Base-by-base conservation (phyloP, 441 rosid species). In the Capsella rubella region DNA sequence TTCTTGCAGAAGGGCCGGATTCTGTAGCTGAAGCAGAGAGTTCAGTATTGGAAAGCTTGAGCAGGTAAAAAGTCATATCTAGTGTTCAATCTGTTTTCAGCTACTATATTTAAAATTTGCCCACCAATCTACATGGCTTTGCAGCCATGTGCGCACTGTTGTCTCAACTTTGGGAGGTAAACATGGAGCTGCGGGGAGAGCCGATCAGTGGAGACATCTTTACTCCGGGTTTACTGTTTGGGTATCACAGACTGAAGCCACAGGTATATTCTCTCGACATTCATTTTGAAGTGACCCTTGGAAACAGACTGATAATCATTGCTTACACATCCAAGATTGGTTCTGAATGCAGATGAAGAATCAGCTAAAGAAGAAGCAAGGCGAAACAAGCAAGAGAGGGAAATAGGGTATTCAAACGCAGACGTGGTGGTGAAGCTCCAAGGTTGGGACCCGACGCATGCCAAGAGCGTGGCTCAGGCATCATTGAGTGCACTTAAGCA, bases 351-450 rank as follows among this genome's bases (percentile, higher is more conserved):
- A 92, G 97, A 86, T 71, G 95, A 92, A 74, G 82, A 83, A 75
- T 80, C 91, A 35, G 96, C 95, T 8, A 88, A 87, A 83, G 91
- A 88, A 82, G 99, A 92, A 81, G 91, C 89, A 1, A 83, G 82
- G 82, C 79, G 71, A 79, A 84, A 71, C 66, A 72, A 83, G 75
- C 66, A 85, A 80, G 88, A 81, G 43, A 80, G 90, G 42, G 81
- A 51, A 59, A n/a, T 81, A 45, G 96, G 89, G 35, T 88, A 92
- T 85, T 80, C 96, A 50, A 90, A 90, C 61, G 97, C 97, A 25
- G 99, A 92, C 28, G 96, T 89, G 35, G 94, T 92, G 32, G 90
- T 95, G 34, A 92, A 90, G 88, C 87, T 92, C 75, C 91, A 85
- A 72, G 92, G 99, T 51, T 90, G 97, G 99, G 90, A 87, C 71